phyloP scores from a whole-genome alignment of 2,329 filamentous ascomycete species.

The Neocatenulostroma microsporum region DNA sequence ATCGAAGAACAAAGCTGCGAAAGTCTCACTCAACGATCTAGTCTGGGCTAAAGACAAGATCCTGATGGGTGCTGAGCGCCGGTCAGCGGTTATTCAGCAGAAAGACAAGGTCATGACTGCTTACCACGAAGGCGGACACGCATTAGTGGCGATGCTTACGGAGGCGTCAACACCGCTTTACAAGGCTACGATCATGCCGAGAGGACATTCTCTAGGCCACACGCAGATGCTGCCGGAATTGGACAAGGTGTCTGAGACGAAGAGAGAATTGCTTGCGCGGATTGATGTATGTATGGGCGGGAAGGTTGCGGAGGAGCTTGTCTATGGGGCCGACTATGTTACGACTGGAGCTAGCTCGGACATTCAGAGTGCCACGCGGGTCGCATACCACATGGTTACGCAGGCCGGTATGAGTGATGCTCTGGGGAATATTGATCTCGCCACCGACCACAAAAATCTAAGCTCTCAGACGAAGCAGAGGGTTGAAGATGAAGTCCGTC shows the following conservation, averaged over 20 bases:
- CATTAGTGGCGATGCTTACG: constrained; percentile 78
- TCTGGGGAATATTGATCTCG: constrained; percentile 84
- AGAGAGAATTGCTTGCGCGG: constrained; percentile 69
- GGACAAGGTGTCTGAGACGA: constrained; percentile 85
- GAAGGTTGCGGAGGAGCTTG: constrained; percentile 83
- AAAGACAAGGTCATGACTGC: constrained; percentile 96
- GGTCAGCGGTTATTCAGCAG: constrained; percentile 79
- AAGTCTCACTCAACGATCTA: constrained; percentile 71
- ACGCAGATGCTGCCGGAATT: constrained; percentile 84
- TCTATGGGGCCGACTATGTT: constrained; percentile 85
- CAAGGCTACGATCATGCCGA: constrained; percentile 94
- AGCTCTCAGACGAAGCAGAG: constrained; percentile 78
- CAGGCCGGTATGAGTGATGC: constrained; percentile 79
- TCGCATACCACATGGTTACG: constrained; percentile 84
- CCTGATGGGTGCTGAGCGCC: constrained; percentile 90
- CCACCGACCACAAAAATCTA: constrained; percentile 68
- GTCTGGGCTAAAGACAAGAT: constrained; percentile 99
- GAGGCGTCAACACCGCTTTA: constrained; percentile 71
- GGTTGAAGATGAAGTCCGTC: constrained; percentile 83
- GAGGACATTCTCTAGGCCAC: constrained; percentile 76
- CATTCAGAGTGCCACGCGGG: constrained; percentile 69
- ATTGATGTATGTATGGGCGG: constrained; percentile 79
- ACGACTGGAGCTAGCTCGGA: constrained; percentile 82
- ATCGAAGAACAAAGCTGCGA: constrained; percentile 71
- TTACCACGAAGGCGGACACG: constrained; percentile 93